Percentiles rank a stretch among this genome's conserved stretches.
Evolutionary conservation across 768 basidiomycete species (phyloP).

Genomic region (Boletus insuetus): DNA sequence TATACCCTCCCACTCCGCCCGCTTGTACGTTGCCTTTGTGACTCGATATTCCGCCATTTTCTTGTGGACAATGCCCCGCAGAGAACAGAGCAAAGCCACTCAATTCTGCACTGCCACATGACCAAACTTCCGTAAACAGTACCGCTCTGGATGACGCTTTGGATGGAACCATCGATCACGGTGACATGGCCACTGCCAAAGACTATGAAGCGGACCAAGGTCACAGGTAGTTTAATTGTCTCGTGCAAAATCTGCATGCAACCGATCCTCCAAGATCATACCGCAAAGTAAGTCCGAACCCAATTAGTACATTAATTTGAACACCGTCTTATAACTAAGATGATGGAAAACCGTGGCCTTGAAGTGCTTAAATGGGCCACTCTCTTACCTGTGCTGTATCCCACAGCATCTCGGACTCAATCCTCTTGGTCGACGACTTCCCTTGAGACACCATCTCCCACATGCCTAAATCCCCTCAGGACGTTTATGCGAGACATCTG

Average conservation of each 20-base stretch:
- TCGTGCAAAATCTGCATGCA: too few relatives aligned
- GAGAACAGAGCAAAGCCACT: background rate
- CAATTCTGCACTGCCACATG: constrained; percentile 12
- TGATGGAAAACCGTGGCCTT: too few relatives aligned
- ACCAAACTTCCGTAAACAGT: constrained; percentile 17
- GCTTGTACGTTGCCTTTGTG: constrained; percentile 5
- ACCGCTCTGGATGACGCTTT: too few relatives aligned
- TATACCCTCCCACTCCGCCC: background rate
- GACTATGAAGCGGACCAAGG: too few relatives aligned
- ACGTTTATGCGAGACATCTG: constrained; percentile 17
- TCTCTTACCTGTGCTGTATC: background rate
- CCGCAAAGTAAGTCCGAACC: too few relatives aligned
- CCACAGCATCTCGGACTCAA: background rate
- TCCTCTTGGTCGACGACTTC: background rate
- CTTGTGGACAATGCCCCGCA: constrained; percentile 26
- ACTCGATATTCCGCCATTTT: background rate
- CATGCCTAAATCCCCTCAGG: constrained; percentile 9
- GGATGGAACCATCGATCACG: too few relatives aligned
- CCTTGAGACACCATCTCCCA: too few relatives aligned
- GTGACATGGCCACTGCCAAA: too few relatives aligned
- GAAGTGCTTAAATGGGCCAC: background rate
- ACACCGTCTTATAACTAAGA: too few relatives aligned
- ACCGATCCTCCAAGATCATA: too few relatives aligned
- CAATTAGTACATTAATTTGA: too few relatives aligned
- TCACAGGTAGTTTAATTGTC: too few relatives aligned